Evolutionary conservation across 139 green algal genomes (phyloP).

Genomic region (Diplosphaera chodatii): DNA sequence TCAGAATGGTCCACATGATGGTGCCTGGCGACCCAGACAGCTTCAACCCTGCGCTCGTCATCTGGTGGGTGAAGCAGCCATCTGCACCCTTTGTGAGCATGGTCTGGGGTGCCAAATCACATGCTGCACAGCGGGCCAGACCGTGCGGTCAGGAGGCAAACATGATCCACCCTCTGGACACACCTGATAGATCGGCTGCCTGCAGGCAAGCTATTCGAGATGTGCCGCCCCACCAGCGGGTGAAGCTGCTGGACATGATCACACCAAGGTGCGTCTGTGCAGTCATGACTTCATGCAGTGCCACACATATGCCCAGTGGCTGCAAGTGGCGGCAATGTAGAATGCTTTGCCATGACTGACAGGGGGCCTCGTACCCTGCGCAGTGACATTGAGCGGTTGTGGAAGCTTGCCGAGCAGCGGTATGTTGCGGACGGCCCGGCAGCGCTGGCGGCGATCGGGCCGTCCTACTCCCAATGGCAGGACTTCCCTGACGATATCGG

Average conservation of each 20-base stretch:
- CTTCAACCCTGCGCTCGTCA: not conserved
- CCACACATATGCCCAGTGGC: not conserved
- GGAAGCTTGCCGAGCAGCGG: conserved; percentile 18
- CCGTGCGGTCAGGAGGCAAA: not conserved
- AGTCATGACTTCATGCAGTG: not conserved
- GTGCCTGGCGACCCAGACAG: not conserved
- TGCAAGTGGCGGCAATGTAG: not conserved
- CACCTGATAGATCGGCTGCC: not conserved
- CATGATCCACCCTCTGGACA: not conserved
- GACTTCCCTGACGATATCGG: conserved; percentile 12
- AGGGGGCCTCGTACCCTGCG: not conserved
- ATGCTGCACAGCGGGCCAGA: not conserved
- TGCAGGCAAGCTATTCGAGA: conserved; percentile 20
- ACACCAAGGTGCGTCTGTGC: conserved; percentile 5
- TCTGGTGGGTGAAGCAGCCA: not conserved
- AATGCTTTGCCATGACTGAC: not conserved
- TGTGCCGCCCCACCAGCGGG: conserved; percentile 6
- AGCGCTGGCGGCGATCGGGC: conserved; percentile 9
- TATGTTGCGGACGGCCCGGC: conserved; percentile 11
- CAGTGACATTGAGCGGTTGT: conserved; percentile 26
- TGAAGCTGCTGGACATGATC: conserved; percentile 13
- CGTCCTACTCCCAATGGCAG: conserved; percentile 20
- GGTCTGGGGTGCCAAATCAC: not conserved
- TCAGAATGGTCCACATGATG: not conserved
- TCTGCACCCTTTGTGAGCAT: no score